Evolutionary conservation across 345 rosid genomes (phyloP), one percentile per base, ranked within the genome.

Genomic region (Salix dunnii): DNA sequence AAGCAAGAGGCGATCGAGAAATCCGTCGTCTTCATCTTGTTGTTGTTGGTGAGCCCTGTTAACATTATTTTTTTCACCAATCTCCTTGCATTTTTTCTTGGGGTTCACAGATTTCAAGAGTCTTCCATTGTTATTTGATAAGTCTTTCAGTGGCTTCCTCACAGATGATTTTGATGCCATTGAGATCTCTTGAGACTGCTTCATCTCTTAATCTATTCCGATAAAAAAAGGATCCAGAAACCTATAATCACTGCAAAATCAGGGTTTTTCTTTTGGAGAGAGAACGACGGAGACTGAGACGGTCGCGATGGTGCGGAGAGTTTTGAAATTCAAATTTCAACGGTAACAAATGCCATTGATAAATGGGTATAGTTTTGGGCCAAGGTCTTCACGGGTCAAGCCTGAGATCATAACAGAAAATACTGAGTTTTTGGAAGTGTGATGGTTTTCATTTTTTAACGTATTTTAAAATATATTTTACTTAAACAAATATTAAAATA

Each of bases 1-100:
- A 70, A 88, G 88, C 74, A 86, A 83, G 78, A 96, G 88, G 31
- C 81, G 77, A 78, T 93, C 97, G 66, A 91, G 84, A 43, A 11
- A 42, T 11, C 82, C 72, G 9, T 60, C 89, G 7, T 77, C 75
- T 0, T 46, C 85, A 23, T 27, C 71, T 18, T 31, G 55, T 36
- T 73, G 83, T 67, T 65, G 79, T 23, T 49, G 74, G 58, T 61
- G 80, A 61, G 76, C 42, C 21, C 61, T 55, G 4, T 31, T 10
- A 27, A 38, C 36, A 28, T 14, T 70, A 9, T 21, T 40, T 53
- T 48, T 40, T 4, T 72, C 61, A 11, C 18, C 68, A 38, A 30
- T 51, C 74, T 72, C 43, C 70, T 80, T 42, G 49, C 74, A 35
- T 77, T 73, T 79, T 61, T 88, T 80, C 77, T 48, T 73, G 42